phyloP scores from a whole-genome alignment of 257 asterid species.

The Solanum dulcamara region DNA sequence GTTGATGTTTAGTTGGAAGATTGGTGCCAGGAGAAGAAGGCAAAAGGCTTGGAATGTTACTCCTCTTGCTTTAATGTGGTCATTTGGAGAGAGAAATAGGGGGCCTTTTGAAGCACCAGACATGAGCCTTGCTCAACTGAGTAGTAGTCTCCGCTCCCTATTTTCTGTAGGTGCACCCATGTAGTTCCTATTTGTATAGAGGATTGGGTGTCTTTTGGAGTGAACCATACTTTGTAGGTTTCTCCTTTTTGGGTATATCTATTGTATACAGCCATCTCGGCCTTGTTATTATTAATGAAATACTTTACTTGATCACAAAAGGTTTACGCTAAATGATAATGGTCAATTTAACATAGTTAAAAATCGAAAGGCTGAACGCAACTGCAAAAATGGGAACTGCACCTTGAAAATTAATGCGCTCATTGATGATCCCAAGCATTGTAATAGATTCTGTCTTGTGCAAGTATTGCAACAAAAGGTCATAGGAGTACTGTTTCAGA shows the following conservation, averaged over 20 bases:
- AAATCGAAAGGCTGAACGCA: background rate
- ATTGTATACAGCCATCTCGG: background rate
- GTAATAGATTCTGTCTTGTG: conserved; percentile 79
- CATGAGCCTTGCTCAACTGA: background rate
- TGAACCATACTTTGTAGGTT: background rate
- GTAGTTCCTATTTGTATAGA: background rate
- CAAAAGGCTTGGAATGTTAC: background rate
- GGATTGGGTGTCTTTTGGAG: background rate
- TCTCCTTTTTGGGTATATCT: background rate
- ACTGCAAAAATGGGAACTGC: background rate
- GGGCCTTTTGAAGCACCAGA: background rate
- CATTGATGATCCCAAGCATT: conserved; percentile 91
- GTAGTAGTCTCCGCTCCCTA: background rate
- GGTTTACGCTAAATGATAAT: background rate
- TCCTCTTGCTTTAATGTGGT: background rate
- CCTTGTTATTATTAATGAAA: background rate
- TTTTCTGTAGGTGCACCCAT: background rate
- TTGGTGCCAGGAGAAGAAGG: background rate
- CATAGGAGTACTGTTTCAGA: conserved; percentile 65
- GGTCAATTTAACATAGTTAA: background rate
- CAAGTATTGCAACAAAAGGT: conserved; percentile 80
- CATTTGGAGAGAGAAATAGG: background rate
- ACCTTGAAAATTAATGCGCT: conserved; percentile 96
- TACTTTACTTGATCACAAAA: background rate
- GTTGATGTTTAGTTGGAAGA: background rate